Evolutionary conservation across 2,329 filamentous ascomycete species (phyloP), one percentile per base, ranked within the genome.

Genomic region (Volutella citrinella): DNA sequence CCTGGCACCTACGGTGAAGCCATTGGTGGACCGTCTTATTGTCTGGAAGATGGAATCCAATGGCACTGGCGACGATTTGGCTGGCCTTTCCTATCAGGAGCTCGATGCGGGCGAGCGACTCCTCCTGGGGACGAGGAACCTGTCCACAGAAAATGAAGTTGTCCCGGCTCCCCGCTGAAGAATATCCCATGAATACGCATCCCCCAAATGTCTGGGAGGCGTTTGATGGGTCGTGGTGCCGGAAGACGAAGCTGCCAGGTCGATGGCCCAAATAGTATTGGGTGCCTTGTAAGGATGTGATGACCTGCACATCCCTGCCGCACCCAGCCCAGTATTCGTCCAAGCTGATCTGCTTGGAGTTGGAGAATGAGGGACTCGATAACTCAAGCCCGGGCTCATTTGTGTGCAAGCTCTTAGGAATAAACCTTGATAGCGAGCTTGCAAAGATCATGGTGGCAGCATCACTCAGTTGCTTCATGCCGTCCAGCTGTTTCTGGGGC

Each of bases 241-340:
- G 45, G 26, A 61, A 57, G 30, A 61, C 51, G 21, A 49, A 57
- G 14, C 47, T 45, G 15, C 57, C 54, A 1, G 40, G 44, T 4
- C 12, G 1, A 19, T 52, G 46, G 5, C 51, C 49, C 12, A 51
- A 38, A 33, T 57, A 60, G 32, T 50, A 55, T 15, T 32, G 29
- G 6, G 38, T 35, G 19, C 12, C 12, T 2, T 16, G 15, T 9
- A 48, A 28, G 7, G 32, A 8, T 10, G 5, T 29, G 10, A 15
- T 18, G 17, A 43, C 36, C 5, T 14, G 20, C n/a, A 43, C 19
- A 11, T 12, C 16, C 14, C 16, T 19, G 11, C 17, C 22, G 18
- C 17, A n/a, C n/a, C n/a, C n/a, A n/a, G n/a, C n/a, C n/a, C n/a
- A n/a, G n/a, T n/a, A n/a, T n/a, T n/a, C n/a, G n/a, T n/a, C n/a